A percentile compares a stretch with the other conserved stretches of the same genome.
phyloP scores from a whole-genome alignment of 2,329 filamentous ascomycete species.

The Fusarium sp. region DNA sequence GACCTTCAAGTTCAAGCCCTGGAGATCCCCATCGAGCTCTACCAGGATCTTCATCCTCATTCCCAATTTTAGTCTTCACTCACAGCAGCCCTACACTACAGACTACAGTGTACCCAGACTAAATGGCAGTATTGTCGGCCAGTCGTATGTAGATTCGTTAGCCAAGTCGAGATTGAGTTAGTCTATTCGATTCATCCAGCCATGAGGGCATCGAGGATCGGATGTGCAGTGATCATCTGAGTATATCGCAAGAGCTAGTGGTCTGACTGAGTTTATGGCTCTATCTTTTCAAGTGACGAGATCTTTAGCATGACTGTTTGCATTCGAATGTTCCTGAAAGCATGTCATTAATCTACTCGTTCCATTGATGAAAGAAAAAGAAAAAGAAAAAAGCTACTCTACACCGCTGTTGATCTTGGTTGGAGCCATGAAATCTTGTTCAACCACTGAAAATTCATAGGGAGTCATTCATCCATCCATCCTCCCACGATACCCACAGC shows the following conservation, averaged over 20 bases:
- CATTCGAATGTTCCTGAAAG: background rate
- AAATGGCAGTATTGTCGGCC: conserved; percentile 3
- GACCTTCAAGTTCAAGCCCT: conserved; percentile 8
- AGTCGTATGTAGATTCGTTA: conserved; percentile 4
- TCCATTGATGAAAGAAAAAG: background rate
- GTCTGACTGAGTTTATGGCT: conserved; percentile 25
- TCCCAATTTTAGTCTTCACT: conserved; percentile 10
- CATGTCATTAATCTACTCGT: background rate
- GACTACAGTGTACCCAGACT: background rate
- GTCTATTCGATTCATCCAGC: background rate
- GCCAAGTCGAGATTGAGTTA: conserved; percentile 9
- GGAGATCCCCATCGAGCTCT: conserved; percentile 26
- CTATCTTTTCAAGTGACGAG: conserved; percentile 10
- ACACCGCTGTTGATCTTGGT: conserved; percentile 33
- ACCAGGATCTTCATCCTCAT: conserved; percentile 25
- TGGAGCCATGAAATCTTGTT: conserved; percentile 28
- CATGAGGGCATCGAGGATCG: conserved; percentile 27
- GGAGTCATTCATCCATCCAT: conserved; percentile 35
- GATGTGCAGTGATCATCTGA: conserved; percentile 27
- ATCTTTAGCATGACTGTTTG: conserved; percentile 9
- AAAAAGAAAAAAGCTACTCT: conserved; percentile 12
- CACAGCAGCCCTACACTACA: conserved; percentile 2
- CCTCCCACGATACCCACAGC: conserved; percentile 15
- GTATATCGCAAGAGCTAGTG: conserved; percentile 25
- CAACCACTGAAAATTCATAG: conserved; percentile 27